Evolutionary conservation across 148 eudicot species (phyloP), one percentile per base, ranked within the genome.

Genomic region (Beta vulgaris): DNA sequence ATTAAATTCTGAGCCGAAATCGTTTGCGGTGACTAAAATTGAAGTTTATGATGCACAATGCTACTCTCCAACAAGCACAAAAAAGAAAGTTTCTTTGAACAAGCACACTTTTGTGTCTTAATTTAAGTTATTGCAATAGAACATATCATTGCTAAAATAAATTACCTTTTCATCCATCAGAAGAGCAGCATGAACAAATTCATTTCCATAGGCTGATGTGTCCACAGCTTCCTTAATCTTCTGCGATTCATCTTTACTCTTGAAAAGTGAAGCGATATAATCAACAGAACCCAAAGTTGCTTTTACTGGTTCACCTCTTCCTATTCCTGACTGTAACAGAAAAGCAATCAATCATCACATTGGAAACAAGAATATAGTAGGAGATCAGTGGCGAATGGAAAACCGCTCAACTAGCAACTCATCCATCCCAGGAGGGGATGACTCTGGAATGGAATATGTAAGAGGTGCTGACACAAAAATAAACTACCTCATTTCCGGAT

Each of bases 231-330:
- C 86, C 87, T 74, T 85, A 46, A 95, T 85, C 82, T 85, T 92
- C 73, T 42, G 74, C 15, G 93, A 95, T 82, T 87, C 96, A 82
- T 82, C 93, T 83, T 85, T 83, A 51, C 88, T 89, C 61, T 83
- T 80, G 73, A 85, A 87, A 40, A 86, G 91, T 81, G 98, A 95
- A 73, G 89, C 83, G 57, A 95, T 84, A 82, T 85, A 95, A 71
- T 95, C 98, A 51, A 95, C 92, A 75, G 98, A 95, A 71, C 98
- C 98, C 74, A 95, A 82, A 58, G 89, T 88, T 75, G 97, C 98
- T 88, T 84, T 90, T 70, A 88, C 70, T 36, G 87, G 87, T 87
- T 84, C 80, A 69, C 89, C 87, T n/a, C 87, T 85, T 84, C 90
- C 92, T 77, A 86, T 77, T 85, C 92, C 91, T 84, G 97, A 87